These are phyloP conservation scores for Pseudogymnoascus sp. DNA, from an alignment of 2,329 filamentous ascomycete species.

Conservation along the genomic window DNA sequence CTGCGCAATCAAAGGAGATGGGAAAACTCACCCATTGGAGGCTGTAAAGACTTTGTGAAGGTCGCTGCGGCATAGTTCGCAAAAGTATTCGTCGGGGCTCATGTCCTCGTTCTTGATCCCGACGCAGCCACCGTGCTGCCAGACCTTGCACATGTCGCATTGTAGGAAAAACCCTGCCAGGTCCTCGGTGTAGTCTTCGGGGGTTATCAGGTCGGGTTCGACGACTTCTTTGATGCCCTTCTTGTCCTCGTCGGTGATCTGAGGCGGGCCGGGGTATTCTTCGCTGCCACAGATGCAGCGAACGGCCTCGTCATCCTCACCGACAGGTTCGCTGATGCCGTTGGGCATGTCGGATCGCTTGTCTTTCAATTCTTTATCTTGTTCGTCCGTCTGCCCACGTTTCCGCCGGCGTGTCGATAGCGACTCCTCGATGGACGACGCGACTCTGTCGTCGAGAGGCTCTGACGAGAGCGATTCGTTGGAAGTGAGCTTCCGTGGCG, in stretches of 20 bases:
- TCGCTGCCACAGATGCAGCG: conserved; percentile 91
- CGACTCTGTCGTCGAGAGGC: conserved; percentile 52
- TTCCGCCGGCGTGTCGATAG: conserved; percentile 70
- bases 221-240: conserved; percentile 47
- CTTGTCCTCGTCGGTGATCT: conserved; percentile 47
- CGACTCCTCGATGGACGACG: conserved; percentile 48
- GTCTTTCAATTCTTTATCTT: conserved; percentile 38
- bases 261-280: conserved; percentile 81
- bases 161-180: conserved; percentile 94
- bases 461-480: conserved; percentile 66
- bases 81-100: conserved; percentile 95
- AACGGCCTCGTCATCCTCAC: conserved; percentile 85
- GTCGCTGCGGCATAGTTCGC: conserved; percentile 87
- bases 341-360: conserved; percentile 45
- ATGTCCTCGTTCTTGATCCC: conserved; percentile 91
- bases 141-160: conserved; percentile 95
- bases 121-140: conserved; percentile 97
- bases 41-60: conserved; percentile 77
- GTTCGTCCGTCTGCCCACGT: conserved; percentile 49
- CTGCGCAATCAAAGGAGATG: neutral
- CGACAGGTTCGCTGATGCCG: conserved; percentile 56
- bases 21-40: conserved; percentile 66
- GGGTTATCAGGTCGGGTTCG: conserved; percentile 49
- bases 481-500: conserved; percentile 67
- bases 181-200: conserved; percentile 57